Evolutionary conservation across 306 rosid species (phyloP).

Genomic region (Citrullus mucosospermus): DNA sequence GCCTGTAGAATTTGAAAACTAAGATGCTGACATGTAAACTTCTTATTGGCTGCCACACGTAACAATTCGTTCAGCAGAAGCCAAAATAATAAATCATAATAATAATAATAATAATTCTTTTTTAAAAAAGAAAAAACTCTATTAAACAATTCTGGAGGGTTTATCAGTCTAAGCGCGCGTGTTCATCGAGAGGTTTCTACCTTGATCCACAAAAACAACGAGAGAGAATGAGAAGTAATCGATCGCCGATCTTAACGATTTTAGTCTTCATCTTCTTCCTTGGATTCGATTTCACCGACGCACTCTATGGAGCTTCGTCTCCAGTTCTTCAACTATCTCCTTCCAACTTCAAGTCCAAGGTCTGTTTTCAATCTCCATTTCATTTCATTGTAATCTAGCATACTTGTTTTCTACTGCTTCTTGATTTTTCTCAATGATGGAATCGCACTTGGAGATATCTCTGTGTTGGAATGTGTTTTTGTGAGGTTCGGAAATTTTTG

Average conservation of each 20-base stretch:
- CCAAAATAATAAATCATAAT: neutral
- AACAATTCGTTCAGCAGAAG: neutral
- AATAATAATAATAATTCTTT: too few species aligned
- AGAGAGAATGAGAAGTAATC: constrained; percentile 13
- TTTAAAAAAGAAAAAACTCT: neutral
- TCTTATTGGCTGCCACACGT: constrained; percentile 53
- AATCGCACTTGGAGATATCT: neutral
- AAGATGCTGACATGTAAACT: constrained; percentile 23
- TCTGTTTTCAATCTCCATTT: constrained; percentile 13
- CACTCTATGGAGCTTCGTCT: constrained; percentile 80
- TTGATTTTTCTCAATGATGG: neutral
- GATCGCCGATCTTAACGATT: constrained; percentile 9
- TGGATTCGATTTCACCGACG: constrained; percentile 29
- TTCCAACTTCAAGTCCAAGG: constrained; percentile 96
- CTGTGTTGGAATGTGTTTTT: neutral
- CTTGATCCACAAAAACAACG: constrained; percentile 7
- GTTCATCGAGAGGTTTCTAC: constrained; percentile 18
- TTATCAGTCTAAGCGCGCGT: neutral
- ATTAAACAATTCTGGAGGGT: neutral
- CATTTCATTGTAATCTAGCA: neutral
- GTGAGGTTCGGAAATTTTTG: neutral
- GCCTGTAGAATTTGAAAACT: neutral
- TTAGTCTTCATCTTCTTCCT: constrained; percentile 15
- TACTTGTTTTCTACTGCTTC: neutral
- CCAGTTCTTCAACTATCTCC: constrained; percentile 90